Evolutionary conservation across 208 protist genomes (phyloP), one percentile per base, ranked within the genome.

Genomic region (Tritrichomonas foetus): DNA sequence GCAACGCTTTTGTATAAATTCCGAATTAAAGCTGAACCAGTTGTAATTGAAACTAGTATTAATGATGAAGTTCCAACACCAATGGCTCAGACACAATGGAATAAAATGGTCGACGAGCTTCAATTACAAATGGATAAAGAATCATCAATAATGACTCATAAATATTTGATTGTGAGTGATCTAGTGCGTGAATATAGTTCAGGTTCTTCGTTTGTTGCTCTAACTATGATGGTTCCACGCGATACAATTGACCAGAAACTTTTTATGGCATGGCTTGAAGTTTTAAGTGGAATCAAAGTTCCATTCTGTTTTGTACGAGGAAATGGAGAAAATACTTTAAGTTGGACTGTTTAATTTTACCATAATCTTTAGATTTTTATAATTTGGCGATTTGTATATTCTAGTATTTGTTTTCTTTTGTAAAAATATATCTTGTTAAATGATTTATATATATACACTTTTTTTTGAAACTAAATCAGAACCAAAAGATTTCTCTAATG

Each of bases 291-390:
- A 20, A 53, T 89, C 39, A 36, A 89, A 14, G 47, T 89, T 0
- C 78, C 78, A 20, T 89, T 89, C 30, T 61, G 33, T 1, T 89
- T 89, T 89, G 47, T 89, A 41, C 53, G 78, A 89, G 78, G 78
- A 44, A 89, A 89, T 57, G 78, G 78, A 39, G 78, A 89, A 57
- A 89, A 89, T 57, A 89, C 78, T 57, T 5, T 89, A 3, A 53
- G 41, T 13, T 89, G 78, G 78, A 89, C 78, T 27, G 44, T 47
- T 25, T 53, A 89, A 89, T 82, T 49, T 50, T 82, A 41, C 50
- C 30, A 82, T 50, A n/a, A 72, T 72, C n/a, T 72, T 33, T n/a
- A 8, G 8, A 33, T 5, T 47, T 11, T 30, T 53, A n/a, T n/a
- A 47, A 47, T 82, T 82, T 82, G 5, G 16, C 53, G 53, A 61